A percentile compares a stretch with the other conserved stretches of the same genome.
Evolutionary conservation across 495 filamentous ascomycete genomes (phyloP).

Genomic region (Podospora appendiculata): DNA sequence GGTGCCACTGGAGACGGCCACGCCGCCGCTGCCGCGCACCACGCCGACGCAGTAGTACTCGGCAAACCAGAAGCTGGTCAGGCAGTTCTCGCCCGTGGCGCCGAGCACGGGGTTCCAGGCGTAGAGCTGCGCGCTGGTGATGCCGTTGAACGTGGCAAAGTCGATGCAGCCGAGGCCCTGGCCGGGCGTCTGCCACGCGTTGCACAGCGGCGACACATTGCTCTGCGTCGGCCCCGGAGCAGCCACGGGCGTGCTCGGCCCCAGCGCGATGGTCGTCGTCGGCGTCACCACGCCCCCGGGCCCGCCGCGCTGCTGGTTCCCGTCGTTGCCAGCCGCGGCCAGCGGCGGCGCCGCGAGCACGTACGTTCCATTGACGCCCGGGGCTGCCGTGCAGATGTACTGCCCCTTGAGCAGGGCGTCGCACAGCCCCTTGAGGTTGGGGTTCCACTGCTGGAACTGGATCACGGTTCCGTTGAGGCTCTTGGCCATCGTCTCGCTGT

Average conservation of each 20-base stretch:
- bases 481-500: neutral
- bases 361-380: neutral
- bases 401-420: neutral
- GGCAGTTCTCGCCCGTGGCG: constrained; percentile 5
- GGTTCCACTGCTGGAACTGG: neutral
- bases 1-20: too few relatives aligned
- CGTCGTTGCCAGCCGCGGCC: neutral
- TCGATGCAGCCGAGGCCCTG: neutral
- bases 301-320: neutral
- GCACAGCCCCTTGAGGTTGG: neutral
- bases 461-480: neutral
- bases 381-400: neutral
- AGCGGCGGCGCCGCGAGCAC: neutral
- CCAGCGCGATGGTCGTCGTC: neutral
- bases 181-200: neutral
- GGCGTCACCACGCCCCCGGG: neutral
- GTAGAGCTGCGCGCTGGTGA: constrained; percentile 6
- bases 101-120: constrained; percentile 13
- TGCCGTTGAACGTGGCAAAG: neutral
- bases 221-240: neutral
- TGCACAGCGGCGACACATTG: neutral
- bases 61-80: constrained; percentile 1
- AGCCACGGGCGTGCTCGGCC: neutral
- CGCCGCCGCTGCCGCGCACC: too few relatives aligned
- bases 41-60: constrained; percentile 8